Percentiles rank a stretch among this genome's conserved stretches.
phyloP scores from a whole-genome alignment of 2,329 filamentous ascomycete genomes.

The Coleophoma cylindrospora region DNA sequence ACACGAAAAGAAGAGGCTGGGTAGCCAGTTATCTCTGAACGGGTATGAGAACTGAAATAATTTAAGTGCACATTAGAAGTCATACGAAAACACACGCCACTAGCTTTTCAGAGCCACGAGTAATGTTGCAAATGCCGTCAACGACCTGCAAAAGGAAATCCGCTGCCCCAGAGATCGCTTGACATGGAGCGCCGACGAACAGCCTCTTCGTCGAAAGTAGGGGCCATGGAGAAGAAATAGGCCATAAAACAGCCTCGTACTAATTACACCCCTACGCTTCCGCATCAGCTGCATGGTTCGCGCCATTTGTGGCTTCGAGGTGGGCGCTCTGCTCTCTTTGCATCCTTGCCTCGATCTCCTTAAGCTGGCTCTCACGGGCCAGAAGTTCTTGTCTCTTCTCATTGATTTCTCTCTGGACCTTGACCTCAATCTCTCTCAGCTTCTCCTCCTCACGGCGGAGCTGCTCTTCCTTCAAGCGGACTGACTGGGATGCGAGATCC shows the following conservation, averaged over 20 bases:
- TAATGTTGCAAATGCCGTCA: conserved; percentile 26
- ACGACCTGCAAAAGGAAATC: conserved; percentile 26
- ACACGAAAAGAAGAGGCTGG: conserved; percentile 10
- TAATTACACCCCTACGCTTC: conserved; percentile 15
- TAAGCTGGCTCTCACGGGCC: conserved; percentile 95
- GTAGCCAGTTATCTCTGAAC: conserved; percentile 1
- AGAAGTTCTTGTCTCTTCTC: conserved; percentile 98
- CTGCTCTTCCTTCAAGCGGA: conserved; percentile 99
- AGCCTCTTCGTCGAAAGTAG: too few species aligned
- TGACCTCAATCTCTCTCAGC: conserved; percentile 97
- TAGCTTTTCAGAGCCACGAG: conserved; percentile 26
- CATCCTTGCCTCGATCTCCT: conserved; percentile 98
- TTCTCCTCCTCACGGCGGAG: conserved; percentile 99
- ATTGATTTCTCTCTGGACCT: conserved; percentile 99
- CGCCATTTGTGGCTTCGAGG: conserved; percentile 29
- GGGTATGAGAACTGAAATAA: conserved; percentile 19
- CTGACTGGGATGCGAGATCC: conserved; percentile 92
- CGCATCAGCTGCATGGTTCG: conserved; percentile 11
- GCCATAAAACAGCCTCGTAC: not conserved
- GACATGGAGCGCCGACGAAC: too few species aligned
- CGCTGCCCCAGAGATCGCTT: conserved; percentile 15
- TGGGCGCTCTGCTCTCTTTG: conserved; percentile 69
- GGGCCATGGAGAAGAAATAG: too few species aligned
- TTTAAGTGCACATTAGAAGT: conserved; percentile 28
- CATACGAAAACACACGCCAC: conserved; percentile 27